Evolutionary conservation across 1,139 yeast genomes (phyloP).

Genomic region (Blastobotrys apis): DNA sequence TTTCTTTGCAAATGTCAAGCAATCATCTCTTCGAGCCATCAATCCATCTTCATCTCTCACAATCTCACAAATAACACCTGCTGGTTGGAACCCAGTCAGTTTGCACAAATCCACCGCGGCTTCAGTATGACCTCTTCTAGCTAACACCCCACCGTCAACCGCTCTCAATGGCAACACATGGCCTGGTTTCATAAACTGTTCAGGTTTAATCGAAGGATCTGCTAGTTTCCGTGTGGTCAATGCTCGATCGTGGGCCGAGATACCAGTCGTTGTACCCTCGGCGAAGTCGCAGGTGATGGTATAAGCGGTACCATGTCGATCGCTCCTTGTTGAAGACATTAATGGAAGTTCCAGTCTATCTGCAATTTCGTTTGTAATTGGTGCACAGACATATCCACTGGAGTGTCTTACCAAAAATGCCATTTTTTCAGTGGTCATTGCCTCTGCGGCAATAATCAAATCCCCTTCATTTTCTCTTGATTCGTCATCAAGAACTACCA

Average conservation of each 20-base stretch:
- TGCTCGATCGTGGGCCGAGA: slow-evolving; percentile 91
- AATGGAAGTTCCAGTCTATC: slow-evolving; percentile 75
- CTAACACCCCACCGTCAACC: slow-evolving; percentile 72
- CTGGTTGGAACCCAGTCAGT: slow-evolving; percentile 76
- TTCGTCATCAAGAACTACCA: slow-evolving; percentile 94
- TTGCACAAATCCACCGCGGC: slow-evolving; percentile 88
- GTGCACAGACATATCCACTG: slow-evolving; percentile 93
- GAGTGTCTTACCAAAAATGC: slow-evolving; percentile 84
- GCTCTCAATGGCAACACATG: slow-evolving; percentile 92
- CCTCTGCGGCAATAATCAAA: slow-evolving; percentile 84
- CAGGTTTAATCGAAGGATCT: slow-evolving; percentile 49
- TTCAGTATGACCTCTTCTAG: slow-evolving; percentile 96
- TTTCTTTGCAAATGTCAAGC: slow-evolving; percentile 61
- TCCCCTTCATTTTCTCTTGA: slow-evolving; percentile 97
- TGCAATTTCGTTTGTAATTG: slow-evolving; percentile 73
- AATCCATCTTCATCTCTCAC: slow-evolving; percentile 91
- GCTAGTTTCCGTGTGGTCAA: slow-evolving; percentile 75
- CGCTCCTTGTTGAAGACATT: slow-evolving; percentile 55
- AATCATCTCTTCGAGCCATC: slow-evolving; percentile 93
- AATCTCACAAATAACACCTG: slow-evolving; percentile 89
- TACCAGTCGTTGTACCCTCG: slow-evolving; percentile 93
- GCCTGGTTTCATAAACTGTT: slow-evolving; percentile 84
- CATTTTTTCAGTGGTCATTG: slow-evolving; percentile 78
- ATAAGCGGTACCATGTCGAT: slow-evolving; percentile 95
- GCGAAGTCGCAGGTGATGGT: slow-evolving; percentile 84